Conservation (phyloP, 2,329 filamentous ascomycete species). For the Arthrobotrys iridis region DNA sequence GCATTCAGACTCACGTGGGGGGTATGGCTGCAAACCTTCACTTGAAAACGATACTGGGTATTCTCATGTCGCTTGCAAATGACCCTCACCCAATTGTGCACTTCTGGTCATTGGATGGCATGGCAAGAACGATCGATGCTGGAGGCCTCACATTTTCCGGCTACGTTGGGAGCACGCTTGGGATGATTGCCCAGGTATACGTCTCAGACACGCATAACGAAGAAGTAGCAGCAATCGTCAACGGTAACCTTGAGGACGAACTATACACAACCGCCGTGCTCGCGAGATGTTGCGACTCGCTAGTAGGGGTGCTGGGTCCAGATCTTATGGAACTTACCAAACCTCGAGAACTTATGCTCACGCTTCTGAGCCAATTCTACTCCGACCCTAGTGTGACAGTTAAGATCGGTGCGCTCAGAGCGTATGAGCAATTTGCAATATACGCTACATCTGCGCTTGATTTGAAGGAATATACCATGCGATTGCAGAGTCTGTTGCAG, state of each 20-base stretch:
- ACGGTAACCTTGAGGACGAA: constrained; percentile 90
- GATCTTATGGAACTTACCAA: constrained; percentile 93
- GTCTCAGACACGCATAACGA: constrained; percentile 89
- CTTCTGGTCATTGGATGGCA: constrained; percentile 91
- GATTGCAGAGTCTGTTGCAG: constrained; percentile 79
- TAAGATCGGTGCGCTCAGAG: constrained; percentile 79
- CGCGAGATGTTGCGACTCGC: constrained; percentile 87
- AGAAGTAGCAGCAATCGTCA: constrained; percentile 79
- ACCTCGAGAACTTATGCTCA: constrained; percentile 90
- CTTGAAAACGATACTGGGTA: constrained; percentile 94
- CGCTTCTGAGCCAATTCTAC: constrained; percentile 82
- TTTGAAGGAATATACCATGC: constrained; percentile 82
- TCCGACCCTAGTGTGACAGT: constrained; percentile 76
- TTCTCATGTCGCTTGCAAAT: constrained; percentile 96
- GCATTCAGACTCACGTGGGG: constrained; percentile 93
- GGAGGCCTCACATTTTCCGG: constrained; percentile 90
- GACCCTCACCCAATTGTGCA: constrained; percentile 95
- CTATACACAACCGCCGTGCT: constrained; percentile 83
- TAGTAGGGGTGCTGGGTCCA: constrained; percentile 94
- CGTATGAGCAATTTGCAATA: constrained; percentile 87
- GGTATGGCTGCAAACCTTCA: constrained; percentile 98
- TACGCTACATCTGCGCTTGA: constrained; percentile 90
- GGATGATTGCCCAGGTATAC: constrained; percentile 93
- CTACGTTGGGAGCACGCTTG: constrained; percentile 88
- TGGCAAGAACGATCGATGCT: constrained; percentile 87